Evolutionary conservation across 352 stramenopile species (phyloP), one percentile per base, ranked within the genome.

Genomic region (Pilasporangium apinafurcum): DNA sequence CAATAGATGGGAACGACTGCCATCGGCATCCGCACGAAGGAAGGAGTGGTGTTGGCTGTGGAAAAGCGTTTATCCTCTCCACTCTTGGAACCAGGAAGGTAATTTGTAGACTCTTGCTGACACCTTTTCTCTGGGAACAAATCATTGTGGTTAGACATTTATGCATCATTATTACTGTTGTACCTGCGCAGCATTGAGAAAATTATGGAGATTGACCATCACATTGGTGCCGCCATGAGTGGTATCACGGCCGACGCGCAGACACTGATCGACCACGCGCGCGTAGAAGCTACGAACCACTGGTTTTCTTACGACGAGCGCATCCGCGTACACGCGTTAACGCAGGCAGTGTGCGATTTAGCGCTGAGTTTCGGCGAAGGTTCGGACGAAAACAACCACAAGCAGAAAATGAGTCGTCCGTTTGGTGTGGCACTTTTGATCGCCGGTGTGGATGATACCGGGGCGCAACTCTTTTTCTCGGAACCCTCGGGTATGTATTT

Each of bases 401-500:
- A 96, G 53, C 80, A 92, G 51, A 98, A 98, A 62, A 99, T 99
- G 96, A 94, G 87, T 35, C 88, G 97, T 47, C 97, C 97, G 9
- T 99, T 99, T 59, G 97, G 97, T 44, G 97, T 99, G 1, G 96
- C 96, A 10, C 78, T 99, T 44, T 81, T 99, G 39, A 79, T 99
- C 22, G 96, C 95, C 1, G 97, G 97, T 25, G 86, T 96, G 38
- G 94, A 99, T 65, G 92, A 98, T 48, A 68, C 94, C 17, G 81
- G 92, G 5, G 92, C 91, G 42, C 91, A 96, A 53, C 88, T 98
- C 44, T 94, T 98, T 44, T 99, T 96, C 66, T 98, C 79, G 24
- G 96, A 99, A 68, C 96, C 96, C 12, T 98, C 84, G 13, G 97
- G 97, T 48, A 99, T 96, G 34, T 99, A 98, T 72, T 94, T 97